Conservation (phyloP, 2,329 filamentous ascomycete species). For the Aspergillus sclerotialis region DNA sequence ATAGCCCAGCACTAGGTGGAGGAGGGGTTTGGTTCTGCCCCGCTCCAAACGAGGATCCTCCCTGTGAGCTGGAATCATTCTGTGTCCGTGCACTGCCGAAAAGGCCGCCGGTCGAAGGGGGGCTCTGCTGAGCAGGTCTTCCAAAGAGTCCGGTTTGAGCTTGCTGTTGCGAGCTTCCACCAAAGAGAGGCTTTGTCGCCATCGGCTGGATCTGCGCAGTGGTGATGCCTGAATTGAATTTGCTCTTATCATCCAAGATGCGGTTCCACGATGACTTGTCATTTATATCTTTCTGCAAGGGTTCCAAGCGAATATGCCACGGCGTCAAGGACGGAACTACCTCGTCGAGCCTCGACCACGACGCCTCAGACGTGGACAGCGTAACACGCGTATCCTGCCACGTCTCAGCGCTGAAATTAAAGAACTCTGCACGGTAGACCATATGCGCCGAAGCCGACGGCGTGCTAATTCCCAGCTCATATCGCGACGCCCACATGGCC, state of each 20-base stretch:
- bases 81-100: not conserved
- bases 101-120: not conserved
- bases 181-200: not conserved
- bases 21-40: not conserved
- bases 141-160: not conserved
- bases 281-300: conserved; percentile 5
- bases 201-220: not conserved
- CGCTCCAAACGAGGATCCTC: not conserved
- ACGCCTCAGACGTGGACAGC: conserved; percentile 58
- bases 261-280: conserved; percentile 10
- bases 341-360: conserved; percentile 51
- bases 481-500: conserved; percentile 55
- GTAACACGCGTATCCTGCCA: conserved; percentile 56
- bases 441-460: conserved; percentile 46
- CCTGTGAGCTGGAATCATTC: too few relatives aligned
- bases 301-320: conserved; percentile 50
- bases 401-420: conserved; percentile 56
- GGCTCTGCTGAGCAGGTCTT: conserved; percentile 1
- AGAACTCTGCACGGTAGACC: conserved; percentile 57
- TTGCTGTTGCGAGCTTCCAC: conserved; percentile 5
- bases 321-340: conserved; percentile 48
- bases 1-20: not conserved
- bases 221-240: conserved; percentile 3
- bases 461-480: conserved; percentile 57
- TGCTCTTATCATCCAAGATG: conserved; percentile 11